Evolutionary conservation across 1,284 basidiomycete species (phyloP).

Genomic region (Apiotrichum porosum): DNA sequence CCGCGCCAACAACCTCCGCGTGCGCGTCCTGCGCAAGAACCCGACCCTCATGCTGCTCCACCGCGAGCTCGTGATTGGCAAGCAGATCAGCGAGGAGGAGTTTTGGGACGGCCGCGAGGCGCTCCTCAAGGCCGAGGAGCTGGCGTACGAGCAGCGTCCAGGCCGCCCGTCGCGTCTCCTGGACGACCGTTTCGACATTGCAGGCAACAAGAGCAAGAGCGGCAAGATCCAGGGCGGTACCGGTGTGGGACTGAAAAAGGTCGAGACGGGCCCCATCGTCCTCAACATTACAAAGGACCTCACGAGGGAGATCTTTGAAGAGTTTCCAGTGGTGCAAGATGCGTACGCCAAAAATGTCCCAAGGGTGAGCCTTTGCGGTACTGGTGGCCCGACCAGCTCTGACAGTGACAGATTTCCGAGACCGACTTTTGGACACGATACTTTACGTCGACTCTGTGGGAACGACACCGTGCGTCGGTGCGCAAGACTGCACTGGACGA

Average conservation of each 20-base stretch:
- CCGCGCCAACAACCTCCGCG: constrained; percentile 54
- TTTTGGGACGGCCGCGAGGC: constrained; percentile 93
- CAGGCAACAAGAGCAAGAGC: constrained; percentile 36
- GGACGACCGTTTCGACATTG: constrained; percentile 74
- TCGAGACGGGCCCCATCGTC: constrained; percentile 31
- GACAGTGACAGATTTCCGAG: constrained; percentile 67
- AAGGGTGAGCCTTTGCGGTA: constrained; percentile 34
- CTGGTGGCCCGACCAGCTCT: no score
- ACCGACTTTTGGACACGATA: constrained; percentile 94
- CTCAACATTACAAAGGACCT: constrained; percentile 86
- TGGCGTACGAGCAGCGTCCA: constrained; percentile 59
- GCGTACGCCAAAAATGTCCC: constrained; percentile 94
- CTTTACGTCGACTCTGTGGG: constrained; percentile 91
- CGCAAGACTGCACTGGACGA: constrained; percentile 55
- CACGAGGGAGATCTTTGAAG: constrained; percentile 93
- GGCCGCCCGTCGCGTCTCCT: constrained; percentile 81
- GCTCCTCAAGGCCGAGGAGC: constrained; percentile 65
- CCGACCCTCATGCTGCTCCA: constrained; percentile 73
- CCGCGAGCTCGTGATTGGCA: constrained; percentile 74
- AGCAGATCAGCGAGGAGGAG: constrained; percentile 81
- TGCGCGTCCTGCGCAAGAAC: constrained; percentile 70
- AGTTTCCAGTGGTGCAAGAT: constrained; percentile 88
- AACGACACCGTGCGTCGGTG: constrained; percentile 87
- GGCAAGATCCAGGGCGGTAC: constrained; percentile 38
- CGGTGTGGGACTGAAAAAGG: constrained; percentile 54